Evolutionary conservation across 164 flowering plant genomes (phyloP).

Genomic region (Umbilicus rupestris): DNA sequence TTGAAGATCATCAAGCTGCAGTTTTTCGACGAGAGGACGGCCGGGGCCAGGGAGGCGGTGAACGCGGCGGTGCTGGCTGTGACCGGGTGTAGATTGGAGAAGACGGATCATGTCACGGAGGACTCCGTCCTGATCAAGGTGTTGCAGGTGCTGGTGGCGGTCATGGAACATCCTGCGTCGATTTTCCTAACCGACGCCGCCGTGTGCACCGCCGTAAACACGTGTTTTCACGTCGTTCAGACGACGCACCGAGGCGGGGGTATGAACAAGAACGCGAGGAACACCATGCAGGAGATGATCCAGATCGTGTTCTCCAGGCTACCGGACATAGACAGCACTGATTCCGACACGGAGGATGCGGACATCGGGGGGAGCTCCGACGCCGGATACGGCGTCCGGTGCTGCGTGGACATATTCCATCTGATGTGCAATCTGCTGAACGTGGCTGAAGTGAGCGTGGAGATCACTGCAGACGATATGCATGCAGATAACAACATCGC

Average conservation of each 20-base stretch:
- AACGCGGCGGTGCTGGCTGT: slow-evolving; percentile 42
- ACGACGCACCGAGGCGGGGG: slow-evolving; percentile 52
- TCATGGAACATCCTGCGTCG: slow-evolving; percentile 48
- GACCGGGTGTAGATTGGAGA: slow-evolving; percentile 60
- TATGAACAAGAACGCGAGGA: slow-evolving; percentile 61
- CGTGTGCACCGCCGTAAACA: slow-evolving; percentile 61
- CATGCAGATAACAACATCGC: slow-evolving; percentile 6
- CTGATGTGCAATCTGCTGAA: slow-evolving; percentile 72
- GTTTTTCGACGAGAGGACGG: slow-evolving; percentile 59
- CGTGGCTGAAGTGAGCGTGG: slow-evolving; percentile 49
- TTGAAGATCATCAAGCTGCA: slow-evolving; percentile 55
- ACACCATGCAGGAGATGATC: slow-evolving; percentile 71
- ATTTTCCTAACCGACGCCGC: slow-evolving; percentile 48
- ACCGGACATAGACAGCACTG: slow-evolving; percentile 41
- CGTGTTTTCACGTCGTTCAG: slow-evolving; percentile 70
- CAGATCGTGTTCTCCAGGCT: slow-evolving; percentile 50
- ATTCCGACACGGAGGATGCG: slow-evolving; percentile 33
- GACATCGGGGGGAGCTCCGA: slow-evolving; percentile 40
- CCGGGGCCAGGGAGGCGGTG: slow-evolving; percentile 54
- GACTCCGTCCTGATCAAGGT: slow-evolving; percentile 66
- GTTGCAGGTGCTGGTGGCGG: slow-evolving; percentile 41
- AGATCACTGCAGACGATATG: slow-evolving; percentile 28
- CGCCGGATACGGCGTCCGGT: slow-evolving; percentile 50
- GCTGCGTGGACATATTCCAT: slow-evolving; percentile 62
- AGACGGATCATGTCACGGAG: slow-evolving; percentile 26